Evolutionary conservation across 345 rosid species (phyloP).

Genomic region (Eucalyptus tenuipes): DNA sequence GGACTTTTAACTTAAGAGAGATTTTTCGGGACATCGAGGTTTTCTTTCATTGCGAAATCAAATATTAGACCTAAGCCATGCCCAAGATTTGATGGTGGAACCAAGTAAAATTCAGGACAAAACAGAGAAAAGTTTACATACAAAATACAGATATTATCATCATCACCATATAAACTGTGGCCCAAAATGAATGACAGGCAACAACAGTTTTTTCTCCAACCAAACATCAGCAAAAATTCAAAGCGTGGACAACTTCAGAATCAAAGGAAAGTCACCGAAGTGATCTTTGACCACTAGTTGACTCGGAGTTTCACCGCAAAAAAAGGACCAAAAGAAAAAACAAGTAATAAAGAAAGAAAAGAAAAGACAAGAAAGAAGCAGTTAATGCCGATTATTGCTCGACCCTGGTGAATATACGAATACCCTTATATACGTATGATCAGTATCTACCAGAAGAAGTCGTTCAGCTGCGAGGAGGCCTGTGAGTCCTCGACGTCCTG

Average conservation of each 20-base stretch:
- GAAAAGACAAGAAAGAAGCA: not conserved
- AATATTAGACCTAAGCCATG: not conserved
- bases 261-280: not conserved
- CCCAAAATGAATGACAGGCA: not conserved
- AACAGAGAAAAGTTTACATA: not conserved
- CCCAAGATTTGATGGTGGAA: not conserved
- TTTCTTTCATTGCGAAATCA: not conserved
- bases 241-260: not conserved
- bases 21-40: no score
- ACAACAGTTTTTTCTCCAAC: not conserved
- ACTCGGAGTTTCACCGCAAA: not conserved
- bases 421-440: not conserved
- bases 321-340: not conserved
- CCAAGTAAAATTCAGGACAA: not conserved
- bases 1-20: not conserved
- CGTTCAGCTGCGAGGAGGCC: slow-evolving; percentile 19
- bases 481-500: slow-evolving; percentile 55
- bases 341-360: not conserved
- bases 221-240: not conserved
- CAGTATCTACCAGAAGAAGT: slow-evolving; percentile 50
- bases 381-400: not conserved
- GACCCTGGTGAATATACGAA: not conserved
- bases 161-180: not conserved
- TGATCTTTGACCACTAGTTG: not conserved
- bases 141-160: not conserved